Base-by-base conservation (phyloP, 345 rosid species). In the Gossypium herbaceum region DNA sequence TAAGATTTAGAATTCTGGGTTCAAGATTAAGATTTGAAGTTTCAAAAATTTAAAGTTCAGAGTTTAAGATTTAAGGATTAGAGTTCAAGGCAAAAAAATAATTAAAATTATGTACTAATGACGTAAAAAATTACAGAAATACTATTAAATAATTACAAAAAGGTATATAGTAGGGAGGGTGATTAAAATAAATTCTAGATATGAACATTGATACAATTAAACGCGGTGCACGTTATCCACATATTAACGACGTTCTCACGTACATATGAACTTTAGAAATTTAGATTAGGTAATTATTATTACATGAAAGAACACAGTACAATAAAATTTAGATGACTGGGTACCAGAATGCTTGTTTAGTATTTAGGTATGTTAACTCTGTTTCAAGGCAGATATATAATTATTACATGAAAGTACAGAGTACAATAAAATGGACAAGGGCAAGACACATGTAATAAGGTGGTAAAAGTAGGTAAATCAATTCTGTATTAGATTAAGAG, bases 1-100 rank as follows among this genome's bases (percentile, higher is more conserved):
- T 29, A 29, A 29, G 0, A 3, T 29, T 29, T 3, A 29, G 0
- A 3, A 0, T 27, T 27, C 0, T 3, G 0, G 0, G 4, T 25
- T 25, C 0, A 0, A 2, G 27, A 25, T 0, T 2, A 27, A 3
- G 0, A 3, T 27, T 27, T 0, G 3, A 3, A 27, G 3, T 27
- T 27, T 0, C n/a, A n/a, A 27, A 27, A 27, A 0, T 27, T 27
- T 27, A 24, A 1, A 24, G 0, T 20, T 20, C 1, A 20, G 3
- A 3, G 0, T 27, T 27, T 0, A 27, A 0, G 3, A 0, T 27
- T 27, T 3, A 27, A 3, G 27, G 1, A 24, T 1, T 3, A 25
- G 2, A 2, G 0, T 25, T 25, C 0, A 25, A 25, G 3, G 27
- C 2, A 27, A 27, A 27, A 27, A 27, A 20, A 20, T 3, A 27